Conservation (phyloP, 768 basidiomycete species). For the Mycena venus region DNA sequence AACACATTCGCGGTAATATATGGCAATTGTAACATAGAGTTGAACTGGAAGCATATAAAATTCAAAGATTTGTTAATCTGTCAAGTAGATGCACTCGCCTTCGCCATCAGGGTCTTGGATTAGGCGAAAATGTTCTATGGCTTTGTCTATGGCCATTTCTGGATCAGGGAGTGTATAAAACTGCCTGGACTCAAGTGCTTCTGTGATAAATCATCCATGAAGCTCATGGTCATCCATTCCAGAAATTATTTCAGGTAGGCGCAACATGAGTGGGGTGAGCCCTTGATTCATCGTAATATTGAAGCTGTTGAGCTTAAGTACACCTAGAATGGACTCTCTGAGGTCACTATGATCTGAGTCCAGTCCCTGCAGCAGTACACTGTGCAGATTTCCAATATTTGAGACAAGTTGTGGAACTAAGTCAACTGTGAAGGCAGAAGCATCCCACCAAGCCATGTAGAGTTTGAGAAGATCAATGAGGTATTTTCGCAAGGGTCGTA, state of each 20-base stretch:
- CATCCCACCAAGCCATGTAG: too few species aligned
- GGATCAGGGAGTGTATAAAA: background rate
- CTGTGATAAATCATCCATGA: background rate
- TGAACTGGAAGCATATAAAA: background rate
- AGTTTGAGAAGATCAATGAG: too few species aligned
- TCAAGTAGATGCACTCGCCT: background rate
- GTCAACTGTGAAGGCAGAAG: background rate
- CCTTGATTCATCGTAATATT: background rate
- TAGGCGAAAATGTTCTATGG: too few species aligned
- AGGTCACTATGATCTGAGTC: background rate
- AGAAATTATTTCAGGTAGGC: background rate
- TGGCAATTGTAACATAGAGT: background rate
- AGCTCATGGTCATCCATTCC: background rate
- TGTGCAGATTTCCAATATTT: slow-evolving; percentile 5
- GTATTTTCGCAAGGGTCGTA: background rate
- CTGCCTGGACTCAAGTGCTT: background rate
- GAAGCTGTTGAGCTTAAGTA: background rate
- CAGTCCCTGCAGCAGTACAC: background rate
- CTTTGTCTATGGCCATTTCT: too few species aligned
- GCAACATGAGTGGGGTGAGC: too few species aligned
- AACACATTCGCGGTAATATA: background rate
- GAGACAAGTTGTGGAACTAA: background rate
- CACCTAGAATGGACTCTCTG: background rate
- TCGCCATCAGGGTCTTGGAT: too few species aligned
- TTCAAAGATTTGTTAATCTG: background rate